These are phyloP conservation scores for Globisporangium abappressorium DNA, from an alignment of 352 stramenopile genomes.

Conservation along the genomic window DNA sequence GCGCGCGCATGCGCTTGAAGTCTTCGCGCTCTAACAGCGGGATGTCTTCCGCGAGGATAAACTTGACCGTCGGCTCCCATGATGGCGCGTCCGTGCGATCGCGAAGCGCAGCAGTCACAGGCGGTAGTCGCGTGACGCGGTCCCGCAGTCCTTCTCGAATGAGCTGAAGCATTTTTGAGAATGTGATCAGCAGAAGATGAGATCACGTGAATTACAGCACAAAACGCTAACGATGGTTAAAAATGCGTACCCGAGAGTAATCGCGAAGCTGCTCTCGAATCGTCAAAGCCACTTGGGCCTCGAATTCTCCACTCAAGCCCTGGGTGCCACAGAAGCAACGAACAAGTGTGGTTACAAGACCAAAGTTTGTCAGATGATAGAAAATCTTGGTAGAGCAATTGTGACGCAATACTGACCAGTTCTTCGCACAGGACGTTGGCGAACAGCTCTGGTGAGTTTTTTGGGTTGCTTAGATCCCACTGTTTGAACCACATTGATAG, in stretches of 20 bases:
- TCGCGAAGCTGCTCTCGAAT: conserved; percentile 79
- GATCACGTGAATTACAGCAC: not conserved
- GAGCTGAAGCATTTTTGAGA: conserved; percentile 28
- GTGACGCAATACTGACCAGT: conserved; percentile 37
- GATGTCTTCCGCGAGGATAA: conserved; percentile 74
- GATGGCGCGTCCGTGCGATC: conserved; percentile 56
- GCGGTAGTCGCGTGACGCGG: conserved; percentile 51
- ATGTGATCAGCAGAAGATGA: conserved; percentile 5
- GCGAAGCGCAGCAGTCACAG: conserved; percentile 51
- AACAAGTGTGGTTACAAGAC: not conserved
- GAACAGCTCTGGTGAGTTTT: conserved; percentile 71
- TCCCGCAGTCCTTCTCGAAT: conserved; percentile 71
- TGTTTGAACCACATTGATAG: conserved; percentile 3
- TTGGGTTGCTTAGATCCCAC: conserved; percentile 68
- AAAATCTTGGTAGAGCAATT: not conserved
- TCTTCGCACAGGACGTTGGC: conserved; percentile 66
- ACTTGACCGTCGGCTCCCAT: conserved; percentile 73
- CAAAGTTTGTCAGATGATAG: not conserved
- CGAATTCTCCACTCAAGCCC: conserved; percentile 76
- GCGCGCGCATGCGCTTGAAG: conserved; percentile 74
- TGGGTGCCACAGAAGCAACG: conserved; percentile 14
- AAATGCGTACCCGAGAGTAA: conserved; percentile 54
- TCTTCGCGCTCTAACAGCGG: conserved; percentile 69
- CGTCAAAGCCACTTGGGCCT: conserved; percentile 70
- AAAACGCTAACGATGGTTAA: not conserved